Conservation (phyloP, 192 early-diverging fungal species). For the Kappamyces sp. region DNA sequence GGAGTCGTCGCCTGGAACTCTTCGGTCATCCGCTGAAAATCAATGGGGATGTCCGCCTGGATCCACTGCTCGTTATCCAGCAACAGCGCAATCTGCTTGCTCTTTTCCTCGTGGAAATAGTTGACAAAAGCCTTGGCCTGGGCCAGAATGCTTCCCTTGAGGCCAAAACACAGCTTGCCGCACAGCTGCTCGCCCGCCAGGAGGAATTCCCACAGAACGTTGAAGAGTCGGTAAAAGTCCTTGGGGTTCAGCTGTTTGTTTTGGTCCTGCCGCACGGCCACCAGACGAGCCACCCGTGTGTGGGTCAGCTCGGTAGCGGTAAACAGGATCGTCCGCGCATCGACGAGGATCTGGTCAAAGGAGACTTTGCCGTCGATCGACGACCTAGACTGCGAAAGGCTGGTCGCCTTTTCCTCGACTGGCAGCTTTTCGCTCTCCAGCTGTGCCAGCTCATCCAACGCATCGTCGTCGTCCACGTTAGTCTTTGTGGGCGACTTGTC, state of each 20-base stretch:
- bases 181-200: slow-evolving; percentile 68
- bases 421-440: too few species aligned
- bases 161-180: slow-evolving; percentile 81
- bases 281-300: slow-evolving; percentile 77
- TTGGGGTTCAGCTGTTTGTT: slow-evolving; percentile 79
- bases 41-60: slow-evolving; percentile 85
- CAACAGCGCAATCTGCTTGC: slow-evolving; percentile 75
- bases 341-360: slow-evolving; percentile 54
- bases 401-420: too few species aligned
- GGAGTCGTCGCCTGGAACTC: slow-evolving; percentile 55
- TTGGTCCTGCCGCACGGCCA: slow-evolving; percentile 82
- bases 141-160: slow-evolving; percentile 77
- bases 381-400: too few species aligned
- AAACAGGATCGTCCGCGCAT: slow-evolving; percentile 69
- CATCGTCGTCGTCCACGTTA: slow-evolving; percentile 5
- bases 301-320: slow-evolving; percentile 81
- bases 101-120: slow-evolving; percentile 91
- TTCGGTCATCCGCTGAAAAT: slow-evolving; percentile 84
- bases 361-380: too few species aligned
- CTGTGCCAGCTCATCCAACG: too few species aligned
- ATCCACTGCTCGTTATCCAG: slow-evolving; percentile 98
- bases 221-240: slow-evolving; percentile 81
- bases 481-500: too few species aligned
- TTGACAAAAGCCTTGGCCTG: slow-evolving; percentile 83
- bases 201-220: slow-evolving; percentile 78